A percentile compares a stretch with the other conserved stretches of the same genome.
Evolutionary conservation across 83 land plant genomes (phyloP).

Genomic region (Thuja plicata): DNA sequence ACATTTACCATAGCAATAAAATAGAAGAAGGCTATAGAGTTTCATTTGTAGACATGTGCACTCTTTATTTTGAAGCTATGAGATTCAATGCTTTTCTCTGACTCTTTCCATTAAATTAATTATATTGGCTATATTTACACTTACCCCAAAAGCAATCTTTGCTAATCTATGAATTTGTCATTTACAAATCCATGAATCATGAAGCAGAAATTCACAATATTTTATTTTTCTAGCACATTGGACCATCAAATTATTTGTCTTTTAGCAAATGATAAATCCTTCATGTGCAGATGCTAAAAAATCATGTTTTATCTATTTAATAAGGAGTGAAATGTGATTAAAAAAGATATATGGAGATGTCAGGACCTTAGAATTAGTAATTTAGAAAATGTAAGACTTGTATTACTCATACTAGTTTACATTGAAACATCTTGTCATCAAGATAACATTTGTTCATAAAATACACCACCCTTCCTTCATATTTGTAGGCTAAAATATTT

Average conservation of each 20-base stretch:
- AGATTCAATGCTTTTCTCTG: too few relatives aligned
- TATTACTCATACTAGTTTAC: background rate
- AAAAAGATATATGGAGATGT: background rate
- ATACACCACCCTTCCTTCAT: background rate
- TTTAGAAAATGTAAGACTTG: background rate
- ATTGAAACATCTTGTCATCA: background rate
- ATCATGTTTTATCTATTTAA: background rate
- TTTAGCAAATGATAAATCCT: background rate
- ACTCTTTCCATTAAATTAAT: too few relatives aligned
- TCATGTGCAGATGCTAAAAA: background rate
- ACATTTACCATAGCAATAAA: too few relatives aligned
- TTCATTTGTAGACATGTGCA: too few relatives aligned
- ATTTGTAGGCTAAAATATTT: background rate
- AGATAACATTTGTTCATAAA: background rate
- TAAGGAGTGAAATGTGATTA: background rate
- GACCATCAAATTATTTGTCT: background rate
- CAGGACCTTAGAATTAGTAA: background rate
- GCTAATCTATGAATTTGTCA: background rate
- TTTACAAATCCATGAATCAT: background rate
- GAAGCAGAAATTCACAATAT: background rate
- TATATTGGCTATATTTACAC: background rate
- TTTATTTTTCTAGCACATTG: slow-evolving; percentile 1
- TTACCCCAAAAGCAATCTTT: background rate
- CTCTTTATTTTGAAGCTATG: too few relatives aligned
- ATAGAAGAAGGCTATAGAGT: too few relatives aligned